Conservation (phyloP, 2,329 filamentous ascomycete genomes). For the Aureobasidium musti region DNA sequence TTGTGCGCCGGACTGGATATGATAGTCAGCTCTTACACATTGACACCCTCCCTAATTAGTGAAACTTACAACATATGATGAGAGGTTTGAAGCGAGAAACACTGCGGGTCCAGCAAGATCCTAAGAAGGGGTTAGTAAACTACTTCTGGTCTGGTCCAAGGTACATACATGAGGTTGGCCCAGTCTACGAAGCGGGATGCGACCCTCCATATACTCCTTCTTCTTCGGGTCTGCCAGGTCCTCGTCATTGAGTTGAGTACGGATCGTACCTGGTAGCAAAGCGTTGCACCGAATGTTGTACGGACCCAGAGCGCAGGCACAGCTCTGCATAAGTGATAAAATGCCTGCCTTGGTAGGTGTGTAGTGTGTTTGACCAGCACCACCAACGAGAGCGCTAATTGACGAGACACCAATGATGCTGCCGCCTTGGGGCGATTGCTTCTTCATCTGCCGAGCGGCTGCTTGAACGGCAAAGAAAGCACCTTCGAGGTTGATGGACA, state of each 20-base stretch:
- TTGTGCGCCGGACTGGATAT: conserved; percentile 67
- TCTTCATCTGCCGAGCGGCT: conserved; percentile 78
- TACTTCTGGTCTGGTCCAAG: no score
- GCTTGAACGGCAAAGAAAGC: conserved; percentile 89
- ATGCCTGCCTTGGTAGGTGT: conserved; percentile 87
- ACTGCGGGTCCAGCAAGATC: conserved; percentile 83
- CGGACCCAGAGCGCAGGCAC: conserved; percentile 74
- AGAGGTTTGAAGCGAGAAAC: conserved; percentile 79
- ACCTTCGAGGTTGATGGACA: conserved; percentile 79
- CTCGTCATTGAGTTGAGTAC: conserved; percentile 80
- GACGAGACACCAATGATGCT: conserved; percentile 76
- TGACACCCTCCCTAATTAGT: not conserved
- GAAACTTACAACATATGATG: conserved; percentile 62
- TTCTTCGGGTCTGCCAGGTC: conserved; percentile 75
- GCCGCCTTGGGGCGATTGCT: conserved; percentile 62
- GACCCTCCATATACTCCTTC: conserved; percentile 73
- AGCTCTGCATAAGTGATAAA: conserved; percentile 77
- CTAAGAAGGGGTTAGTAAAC: conserved; percentile 30
- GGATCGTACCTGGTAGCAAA: conserved; percentile 77
- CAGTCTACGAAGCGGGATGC: conserved; percentile 77
- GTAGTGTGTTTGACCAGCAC: conserved; percentile 78
- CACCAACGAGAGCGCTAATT: conserved; percentile 75
- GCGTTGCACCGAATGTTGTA: conserved; percentile 81
- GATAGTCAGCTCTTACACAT: conserved; percentile 1
- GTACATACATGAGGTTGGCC: conserved; percentile 57